These are phyloP conservation scores for Phylloporus sp. DNA, from an alignment of 768 basidiomycete genomes.

Conservation along the genomic window DNA sequence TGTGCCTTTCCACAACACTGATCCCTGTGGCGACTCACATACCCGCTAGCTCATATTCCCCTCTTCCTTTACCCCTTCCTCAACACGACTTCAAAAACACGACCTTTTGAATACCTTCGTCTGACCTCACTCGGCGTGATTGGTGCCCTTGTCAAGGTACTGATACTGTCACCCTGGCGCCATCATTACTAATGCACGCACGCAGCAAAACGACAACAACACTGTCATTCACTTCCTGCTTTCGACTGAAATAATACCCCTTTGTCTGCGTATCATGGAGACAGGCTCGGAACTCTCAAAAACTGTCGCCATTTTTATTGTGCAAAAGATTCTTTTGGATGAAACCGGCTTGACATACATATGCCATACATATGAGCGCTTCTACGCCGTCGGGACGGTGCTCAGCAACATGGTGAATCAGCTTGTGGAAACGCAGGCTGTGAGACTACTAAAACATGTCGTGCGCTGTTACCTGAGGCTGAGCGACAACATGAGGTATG, in stretches of 20 bases:
- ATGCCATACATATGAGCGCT: conserved; percentile 99
- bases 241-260: conserved; percentile 98
- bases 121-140: conserved; percentile 99
- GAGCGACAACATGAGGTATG: conserved; percentile 91
- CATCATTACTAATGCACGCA: conserved; percentile 10
- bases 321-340: conserved; percentile 95
- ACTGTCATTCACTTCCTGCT: conserved; percentile 98
- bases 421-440: conserved; percentile 96
- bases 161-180: conserved; percentile 12
- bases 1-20: conserved; percentile 29
- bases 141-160: conserved; percentile 94
- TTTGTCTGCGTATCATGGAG: conserved; percentile 99
- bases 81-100: conserved; percentile 97
- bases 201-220: conserved; percentile 97
- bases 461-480: conserved; percentile 95
- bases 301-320: conserved; percentile 99
- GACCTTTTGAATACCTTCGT: conserved; percentile 99
- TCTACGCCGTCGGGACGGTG: conserved; percentile 98
- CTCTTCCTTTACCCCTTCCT: conserved; percentile 95
- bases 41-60: conserved; percentile 86
- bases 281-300: conserved; percentile 98
- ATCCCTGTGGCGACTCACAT: neutral
- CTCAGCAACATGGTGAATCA: conserved; percentile 99
- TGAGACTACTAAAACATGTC: conserved; percentile 93
- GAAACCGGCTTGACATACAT: conserved; percentile 98